Evolutionary conservation across 1,139 yeast species (phyloP).

Genomic region (Pichia sp.): DNA sequence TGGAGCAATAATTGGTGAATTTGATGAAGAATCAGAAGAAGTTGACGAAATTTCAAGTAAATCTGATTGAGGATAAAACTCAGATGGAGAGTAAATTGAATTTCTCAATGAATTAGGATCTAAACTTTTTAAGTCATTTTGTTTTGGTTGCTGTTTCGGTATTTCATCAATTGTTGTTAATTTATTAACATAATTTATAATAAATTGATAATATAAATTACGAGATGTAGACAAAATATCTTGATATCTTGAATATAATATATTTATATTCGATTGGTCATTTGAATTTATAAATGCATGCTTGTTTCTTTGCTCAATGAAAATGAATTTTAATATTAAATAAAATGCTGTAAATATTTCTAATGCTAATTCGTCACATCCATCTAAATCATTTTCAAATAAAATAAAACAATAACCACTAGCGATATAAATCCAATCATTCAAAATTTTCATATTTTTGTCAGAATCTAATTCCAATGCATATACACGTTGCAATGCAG

Average conservation of each 20-base stretch:
- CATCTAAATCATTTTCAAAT: conserved; percentile 8
- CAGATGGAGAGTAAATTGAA: conserved; percentile 5
- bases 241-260: conserved; percentile 4
- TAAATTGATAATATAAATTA: neutral
- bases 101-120: conserved; percentile 5
- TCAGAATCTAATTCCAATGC: neutral
- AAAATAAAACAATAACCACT: conserved; percentile 10
- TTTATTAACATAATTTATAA: neutral
- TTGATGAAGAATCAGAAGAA: neutral
- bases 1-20: neutral
- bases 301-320: conserved; percentile 1
- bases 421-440: conserved; percentile 15
- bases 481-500: conserved; percentile 2
- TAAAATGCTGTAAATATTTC: conserved; percentile 12
- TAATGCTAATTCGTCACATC: conserved; percentile 11
- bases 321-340: conserved; percentile 6
- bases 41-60: neutral
- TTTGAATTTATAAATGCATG: neutral
- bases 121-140: conserved; percentile 1
- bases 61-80: conserved; percentile 10
- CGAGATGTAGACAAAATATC: conserved; percentile 4
- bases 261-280: conserved; percentile 6
- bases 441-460: conserved; percentile 2
- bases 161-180: conserved; percentile 1
- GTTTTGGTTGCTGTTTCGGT: neutral